phyloP scores from a whole-genome alignment of 2,329 filamentous ascomycete species.

The Phaeosphaeriaceae sp. region DNA sequence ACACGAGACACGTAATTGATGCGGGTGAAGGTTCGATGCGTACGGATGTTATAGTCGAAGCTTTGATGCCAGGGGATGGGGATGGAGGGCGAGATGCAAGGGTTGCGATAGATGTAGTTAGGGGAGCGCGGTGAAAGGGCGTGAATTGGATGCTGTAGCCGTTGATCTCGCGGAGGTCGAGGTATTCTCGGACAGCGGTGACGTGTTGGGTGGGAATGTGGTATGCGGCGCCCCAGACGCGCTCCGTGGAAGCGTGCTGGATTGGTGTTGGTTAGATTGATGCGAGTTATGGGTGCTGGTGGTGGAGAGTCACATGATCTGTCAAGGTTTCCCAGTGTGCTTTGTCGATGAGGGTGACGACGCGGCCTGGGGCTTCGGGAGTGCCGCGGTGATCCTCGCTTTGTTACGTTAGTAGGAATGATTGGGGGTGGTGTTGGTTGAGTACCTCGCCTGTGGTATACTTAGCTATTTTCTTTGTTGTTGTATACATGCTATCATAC shows the following conservation, averaged over 20 bases:
- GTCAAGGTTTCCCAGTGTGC: constrained; percentile 79
- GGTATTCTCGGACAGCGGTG: constrained; percentile 82
- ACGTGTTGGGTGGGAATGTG: constrained; percentile 77
- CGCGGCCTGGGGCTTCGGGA: constrained; percentile 82
- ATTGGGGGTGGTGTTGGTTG: neutral
- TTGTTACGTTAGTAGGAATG: constrained; percentile 4
- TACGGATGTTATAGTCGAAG: constrained; percentile 41
- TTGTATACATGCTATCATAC: constrained; percentile 59
- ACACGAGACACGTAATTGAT: constrained; percentile 69
- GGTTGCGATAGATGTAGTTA: constrained; percentile 20
- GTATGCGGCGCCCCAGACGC: constrained; percentile 92
- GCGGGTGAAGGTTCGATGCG: neutral
- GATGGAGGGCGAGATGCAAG: constrained; percentile 31
- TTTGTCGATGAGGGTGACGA: constrained; percentile 89
- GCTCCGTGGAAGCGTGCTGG: constrained; percentile 59
- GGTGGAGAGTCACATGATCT: constrained; percentile 60
- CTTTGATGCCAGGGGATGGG: constrained; percentile 31
- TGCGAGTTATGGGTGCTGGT: constrained; percentile 43
- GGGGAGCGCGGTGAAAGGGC: constrained; percentile 71
- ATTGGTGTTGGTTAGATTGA: neutral
- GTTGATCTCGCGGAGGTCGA: constrained; percentile 97
- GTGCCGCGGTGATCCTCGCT: constrained; percentile 97
- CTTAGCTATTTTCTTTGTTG: constrained; percentile 21
- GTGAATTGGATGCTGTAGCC: constrained; percentile 95
- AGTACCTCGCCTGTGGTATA: constrained; percentile 42